phyloP scores from a whole-genome alignment of 139 green algal species.

The Asterochloris erici region DNA sequence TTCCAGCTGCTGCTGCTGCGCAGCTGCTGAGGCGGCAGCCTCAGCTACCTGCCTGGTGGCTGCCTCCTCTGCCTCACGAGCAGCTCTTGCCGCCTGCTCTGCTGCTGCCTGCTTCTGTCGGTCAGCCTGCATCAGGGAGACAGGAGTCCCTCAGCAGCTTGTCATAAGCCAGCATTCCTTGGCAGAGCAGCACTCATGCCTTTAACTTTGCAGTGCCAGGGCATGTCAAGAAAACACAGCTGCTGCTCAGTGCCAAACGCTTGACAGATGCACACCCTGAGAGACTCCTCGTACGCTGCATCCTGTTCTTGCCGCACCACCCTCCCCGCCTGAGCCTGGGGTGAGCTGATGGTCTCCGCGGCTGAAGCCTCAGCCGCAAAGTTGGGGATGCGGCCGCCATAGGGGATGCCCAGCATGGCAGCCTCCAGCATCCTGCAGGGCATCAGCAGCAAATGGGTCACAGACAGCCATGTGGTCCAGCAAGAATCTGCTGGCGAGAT shows the following conservation, averaged over 20 bases:
- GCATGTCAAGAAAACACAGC: neutral
- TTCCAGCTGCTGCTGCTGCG: slow-evolving; percentile 3
- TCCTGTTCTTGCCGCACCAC: slow-evolving; percentile 70
- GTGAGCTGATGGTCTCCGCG: slow-evolving; percentile 11
- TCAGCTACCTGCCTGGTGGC: slow-evolving; percentile 5
- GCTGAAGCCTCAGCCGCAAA: slow-evolving; percentile 15
- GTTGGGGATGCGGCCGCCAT: slow-evolving; percentile 49
- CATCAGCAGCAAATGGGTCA: slow-evolving; percentile 5
- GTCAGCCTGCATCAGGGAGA: neutral
- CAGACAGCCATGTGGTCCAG: neutral
- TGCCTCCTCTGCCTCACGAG: slow-evolving; percentile 4
- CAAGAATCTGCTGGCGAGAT: neutral
- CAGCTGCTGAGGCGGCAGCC: slow-evolving; percentile 1
- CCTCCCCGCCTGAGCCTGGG: slow-evolving; percentile 32
- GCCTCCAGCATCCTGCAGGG: slow-evolving; percentile 83
- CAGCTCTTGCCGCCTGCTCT: neutral
- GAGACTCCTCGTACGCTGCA: slow-evolving; percentile 65
- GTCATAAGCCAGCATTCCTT: neutral
- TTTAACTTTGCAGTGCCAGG: neutral
- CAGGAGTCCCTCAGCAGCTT: neutral
- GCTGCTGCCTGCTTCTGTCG: neutral
- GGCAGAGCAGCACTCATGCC: neutral
- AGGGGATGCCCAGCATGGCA: slow-evolving; percentile 74
- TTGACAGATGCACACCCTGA: slow-evolving; percentile 38
- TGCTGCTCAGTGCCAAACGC: neutral